These are phyloP conservation scores for Solanum gandarillasii DNA, from an alignment of 257 asterid genomes.

Conservation along the genomic window DNA sequence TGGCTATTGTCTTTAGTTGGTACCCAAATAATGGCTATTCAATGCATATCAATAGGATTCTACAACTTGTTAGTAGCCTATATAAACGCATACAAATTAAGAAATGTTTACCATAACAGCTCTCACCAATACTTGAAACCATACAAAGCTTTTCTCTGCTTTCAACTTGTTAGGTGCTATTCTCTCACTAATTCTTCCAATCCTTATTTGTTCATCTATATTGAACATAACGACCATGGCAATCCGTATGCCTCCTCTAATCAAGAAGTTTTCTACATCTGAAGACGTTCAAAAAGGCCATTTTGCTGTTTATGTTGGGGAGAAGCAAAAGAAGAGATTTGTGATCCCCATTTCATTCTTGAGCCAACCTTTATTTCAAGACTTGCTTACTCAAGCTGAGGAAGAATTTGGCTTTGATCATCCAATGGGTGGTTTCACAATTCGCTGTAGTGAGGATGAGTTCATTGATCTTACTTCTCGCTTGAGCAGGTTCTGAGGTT, in stretches of 20 bases:
- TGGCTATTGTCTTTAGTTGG: background rate
- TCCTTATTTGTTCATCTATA: background rate
- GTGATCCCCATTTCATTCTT: conserved; percentile 16
- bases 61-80: background rate
- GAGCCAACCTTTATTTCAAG: conserved; percentile 3
- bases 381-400: background rate
- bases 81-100: background rate
- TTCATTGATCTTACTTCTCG: conserved; percentile 17
- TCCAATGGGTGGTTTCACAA: conserved; percentile 21
- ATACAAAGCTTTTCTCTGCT: background rate
- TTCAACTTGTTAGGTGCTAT: background rate
- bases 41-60: background rate
- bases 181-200: background rate
- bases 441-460: conserved; percentile 19
- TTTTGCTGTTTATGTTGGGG: conserved; percentile 23
- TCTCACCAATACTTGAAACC: background rate
- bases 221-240: background rate
- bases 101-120: background rate
- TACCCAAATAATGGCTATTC: background rate
- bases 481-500: background rate
- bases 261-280: background rate
- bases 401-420: conserved; percentile 8
- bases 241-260: background rate
- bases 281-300: conserved; percentile 14
- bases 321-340: conserved; percentile 11